A percentile compares a stretch with the other conserved stretches of the same genome.
Conservation (phyloP, 1,284 basidiomycete species). For the Puccinia horiana region DNA sequence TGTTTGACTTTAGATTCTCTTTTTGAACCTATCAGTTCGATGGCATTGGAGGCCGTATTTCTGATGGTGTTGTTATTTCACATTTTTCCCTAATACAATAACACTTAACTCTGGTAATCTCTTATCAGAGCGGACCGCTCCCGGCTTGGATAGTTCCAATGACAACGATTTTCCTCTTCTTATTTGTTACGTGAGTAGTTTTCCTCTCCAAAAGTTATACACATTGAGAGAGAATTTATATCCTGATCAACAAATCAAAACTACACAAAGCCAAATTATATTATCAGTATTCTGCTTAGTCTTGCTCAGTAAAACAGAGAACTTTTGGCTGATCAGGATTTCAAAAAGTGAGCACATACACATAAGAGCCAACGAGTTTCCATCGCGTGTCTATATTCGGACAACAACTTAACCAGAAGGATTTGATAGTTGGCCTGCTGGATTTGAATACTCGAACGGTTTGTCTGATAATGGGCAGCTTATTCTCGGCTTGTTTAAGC, state of each 20-base stretch:
- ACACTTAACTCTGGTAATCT: background rate
- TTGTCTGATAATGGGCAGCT: constrained; percentile 23
- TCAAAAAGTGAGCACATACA: constrained; percentile 16
- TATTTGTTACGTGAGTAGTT: constrained; percentile 12
- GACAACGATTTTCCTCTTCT: constrained; percentile 10
- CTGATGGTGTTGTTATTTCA: background rate
- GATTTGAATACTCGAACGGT: constrained; percentile 18
- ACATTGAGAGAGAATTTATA: background rate
- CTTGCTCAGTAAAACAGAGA: constrained; percentile 27
- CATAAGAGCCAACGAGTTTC: background rate
- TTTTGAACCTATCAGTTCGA: background rate
- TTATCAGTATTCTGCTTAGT: constrained; percentile 23
- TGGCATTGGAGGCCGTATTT: background rate
- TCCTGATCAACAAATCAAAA: background rate
- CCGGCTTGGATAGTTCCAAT: constrained; percentile 20
- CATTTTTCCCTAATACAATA: background rate
- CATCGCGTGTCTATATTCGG: background rate
- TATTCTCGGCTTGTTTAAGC: constrained; percentile 32
- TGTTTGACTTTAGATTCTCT: background rate
- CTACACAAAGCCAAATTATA: constrained; percentile 30
- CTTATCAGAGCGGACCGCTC: background rate
- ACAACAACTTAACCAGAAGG: background rate
- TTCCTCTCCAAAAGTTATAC: background rate
- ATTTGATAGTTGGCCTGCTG: background rate
- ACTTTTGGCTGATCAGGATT: constrained; percentile 19